Evolutionary conservation across 1,284 basidiomycete genomes (phyloP), one percentile per base, ranked within the genome.

Genomic region (Ceratobasidium sp.): DNA sequence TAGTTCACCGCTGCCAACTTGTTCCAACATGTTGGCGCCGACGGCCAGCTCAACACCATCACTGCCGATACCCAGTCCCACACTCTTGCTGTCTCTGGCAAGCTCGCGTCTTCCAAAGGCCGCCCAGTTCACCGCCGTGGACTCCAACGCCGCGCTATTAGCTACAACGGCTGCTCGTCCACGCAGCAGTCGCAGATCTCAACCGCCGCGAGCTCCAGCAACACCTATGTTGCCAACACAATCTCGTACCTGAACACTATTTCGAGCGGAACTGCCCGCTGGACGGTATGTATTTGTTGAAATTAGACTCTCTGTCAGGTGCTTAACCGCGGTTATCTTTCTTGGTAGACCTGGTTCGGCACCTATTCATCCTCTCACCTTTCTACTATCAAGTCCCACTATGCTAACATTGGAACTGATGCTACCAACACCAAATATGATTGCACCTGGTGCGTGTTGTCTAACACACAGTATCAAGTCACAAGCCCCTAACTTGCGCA

Each of bases 391-490:
- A 58, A 60, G 53, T 49, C 51, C 0, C 76, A 78, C 69, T 79
- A 66, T 39, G 33, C n/a, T 9, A 49, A 40, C 28, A 60, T 79
- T 26, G 77, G 70, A 28, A 68, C 69, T 6, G 79, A 79, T 55
- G 76, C 79, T 1, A 66, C 53, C 26, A 72, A 23, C 40, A 58
- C 51, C 12, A 64, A 58, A 9, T 80, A 80, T 42, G 79, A 80
- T 40, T 80, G 79, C 66, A 67, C 63, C 20, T 66, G 63, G 63
- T 66, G 44, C 26, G 63, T 66, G 42, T 20, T 3, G 12, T 26
- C 15, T 49, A 23, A 28, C 26, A 46, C 44, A 46, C 44, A 46
- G 13, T 13, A 28, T 5, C 33, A 26, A 18, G 40, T 9, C 23
- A 55, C 67, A 6, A 51, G 61, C 39, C 39, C 61, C 20, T 77